Percentiles rank a stretch among this genome's conserved stretches.
phyloP scores from a whole-genome alignment of 352 stramenopile genomes.

The Phytophthora citricola region DNA sequence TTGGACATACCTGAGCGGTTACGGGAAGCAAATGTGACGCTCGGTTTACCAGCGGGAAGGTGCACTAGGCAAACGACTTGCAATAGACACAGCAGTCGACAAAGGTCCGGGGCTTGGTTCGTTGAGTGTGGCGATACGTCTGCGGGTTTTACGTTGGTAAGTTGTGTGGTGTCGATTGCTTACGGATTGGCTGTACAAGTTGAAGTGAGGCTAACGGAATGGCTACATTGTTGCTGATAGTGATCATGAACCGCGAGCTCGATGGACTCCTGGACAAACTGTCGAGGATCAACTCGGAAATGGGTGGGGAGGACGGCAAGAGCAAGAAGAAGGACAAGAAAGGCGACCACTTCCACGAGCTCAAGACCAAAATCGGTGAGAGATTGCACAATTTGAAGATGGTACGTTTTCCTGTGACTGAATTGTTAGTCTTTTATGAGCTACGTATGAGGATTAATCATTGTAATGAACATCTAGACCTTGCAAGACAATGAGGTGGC shows the following conservation, averaged over 20 bases:
- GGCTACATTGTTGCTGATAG: constrained; percentile 32
- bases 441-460: no score
- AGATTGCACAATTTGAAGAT: constrained; percentile 82
- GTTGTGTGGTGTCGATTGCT: constrained; percentile 12
- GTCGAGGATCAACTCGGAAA: constrained; percentile 80
- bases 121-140: neutral
- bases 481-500: constrained; percentile 74
- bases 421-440: no score
- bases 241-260: constrained; percentile 75
- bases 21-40: constrained; percentile 1
- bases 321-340: constrained; percentile 74
- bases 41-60: constrained; percentile 17
- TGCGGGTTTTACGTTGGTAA: constrained; percentile 16
- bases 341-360: constrained; percentile 79
- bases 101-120: neutral
- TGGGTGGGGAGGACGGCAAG: constrained; percentile 75
- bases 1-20: constrained; percentile 17
- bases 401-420: constrained; percentile 32
- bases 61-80: constrained; percentile 21
- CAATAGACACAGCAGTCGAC: neutral
- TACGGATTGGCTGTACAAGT: constrained; percentile 34
- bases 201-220: constrained; percentile 36
- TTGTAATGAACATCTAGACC: constrained; percentile 41
- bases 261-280: constrained; percentile 81
- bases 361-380: constrained; percentile 82